Base-by-base conservation (phyloP, 2,329 filamentous ascomycete genomes). In the Aspergillus amoenus region DNA sequence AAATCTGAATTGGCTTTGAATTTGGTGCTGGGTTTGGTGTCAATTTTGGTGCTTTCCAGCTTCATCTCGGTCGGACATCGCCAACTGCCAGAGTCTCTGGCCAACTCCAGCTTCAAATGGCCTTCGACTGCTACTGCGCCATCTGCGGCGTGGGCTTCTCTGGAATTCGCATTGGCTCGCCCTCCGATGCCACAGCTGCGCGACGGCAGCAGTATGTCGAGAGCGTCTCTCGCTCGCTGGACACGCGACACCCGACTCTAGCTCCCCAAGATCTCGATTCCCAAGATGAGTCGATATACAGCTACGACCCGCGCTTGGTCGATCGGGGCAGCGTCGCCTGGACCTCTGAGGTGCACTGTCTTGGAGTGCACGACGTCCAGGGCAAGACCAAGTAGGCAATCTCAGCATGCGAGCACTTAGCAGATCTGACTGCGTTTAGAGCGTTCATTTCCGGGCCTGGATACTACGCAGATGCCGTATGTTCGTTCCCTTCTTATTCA, bases 81-180 rank as follows among this genome's bases (percentile, higher is more conserved):
- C 7, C 24, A 27, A 27, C 24, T 27, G 21, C 21, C 21, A 21
- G 21, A 21, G 21, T 3, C 21, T 21, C 21, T 21, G 21, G 21
- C 21, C 21, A 21, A 21, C 21, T 4, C 21, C 21, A 1, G 32
- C 32, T 34, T 12, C 0, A 37, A 15, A 65, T 65, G 63, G 62
- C 62, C n/a, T 65, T 63, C 49, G 63, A 65, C 42, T 65, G 63
- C 32, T 65, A 65, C 57, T 65, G 63, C 41, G 62, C 63, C 32
- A 57, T 65, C 37, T 65, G 63, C 41, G 63, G 63, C 18, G 62
- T 64, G 8, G 59, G 63, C 12, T 65, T 65, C 42, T 59, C 56
- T 42, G 62, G 63, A 6, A 61, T 65, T 60, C 60, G 60, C 41
- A 61, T 64, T n/a, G 63, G 64, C 18, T 42, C 58, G 2, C 61